Percentiles rank a stretch among this genome's conserved stretches.
phyloP scores from a whole-genome alignment of 2,329 filamentous ascomycete genomes.

The Tolypocladium cylindrosporum region DNA sequence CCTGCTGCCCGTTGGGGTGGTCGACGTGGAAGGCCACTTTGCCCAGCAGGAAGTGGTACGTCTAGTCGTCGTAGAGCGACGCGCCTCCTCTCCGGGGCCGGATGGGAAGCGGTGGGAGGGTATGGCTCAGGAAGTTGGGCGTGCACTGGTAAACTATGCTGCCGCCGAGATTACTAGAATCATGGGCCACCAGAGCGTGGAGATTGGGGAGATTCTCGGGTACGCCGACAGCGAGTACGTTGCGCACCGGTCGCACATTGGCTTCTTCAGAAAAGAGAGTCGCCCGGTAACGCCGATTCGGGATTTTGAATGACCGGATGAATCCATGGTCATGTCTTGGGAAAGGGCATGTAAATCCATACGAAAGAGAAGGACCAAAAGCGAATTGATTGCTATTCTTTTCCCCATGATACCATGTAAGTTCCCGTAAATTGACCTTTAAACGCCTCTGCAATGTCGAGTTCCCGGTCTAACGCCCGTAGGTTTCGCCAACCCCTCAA shows the following conservation, averaged over 20 bases:
- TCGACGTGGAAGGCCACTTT: slow-evolving; percentile 83
- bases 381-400: not conserved
- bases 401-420: not conserved
- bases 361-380: not conserved
- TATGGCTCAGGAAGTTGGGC: slow-evolving; percentile 62
- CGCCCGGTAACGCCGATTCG: slow-evolving; percentile 39
- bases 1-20: slow-evolving; percentile 79
- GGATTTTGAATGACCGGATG: slow-evolving; percentile 2
- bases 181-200: slow-evolving; percentile 70
- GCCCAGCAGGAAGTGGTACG: slow-evolving; percentile 87
- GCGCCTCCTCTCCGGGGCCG: slow-evolving; percentile 28
- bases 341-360: not conserved
- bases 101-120: slow-evolving; percentile 40
- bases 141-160: slow-evolving; percentile 90
- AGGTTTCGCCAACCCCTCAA: not conserved
- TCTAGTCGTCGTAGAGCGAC: slow-evolving; percentile 67
- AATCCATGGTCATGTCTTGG: not conserved
- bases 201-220: slow-evolving; percentile 71
- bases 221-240: slow-evolving; percentile 96
- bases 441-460: not conserved
- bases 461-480: not conserved
- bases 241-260: slow-evolving; percentile 78
- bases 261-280: slow-evolving; percentile 53
- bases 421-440: not conserved
- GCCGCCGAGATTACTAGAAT: slow-evolving; percentile 74